Evolutionary conservation across 805 yeast genomes (phyloP).

Genomic region (Candida saitoana): DNA sequence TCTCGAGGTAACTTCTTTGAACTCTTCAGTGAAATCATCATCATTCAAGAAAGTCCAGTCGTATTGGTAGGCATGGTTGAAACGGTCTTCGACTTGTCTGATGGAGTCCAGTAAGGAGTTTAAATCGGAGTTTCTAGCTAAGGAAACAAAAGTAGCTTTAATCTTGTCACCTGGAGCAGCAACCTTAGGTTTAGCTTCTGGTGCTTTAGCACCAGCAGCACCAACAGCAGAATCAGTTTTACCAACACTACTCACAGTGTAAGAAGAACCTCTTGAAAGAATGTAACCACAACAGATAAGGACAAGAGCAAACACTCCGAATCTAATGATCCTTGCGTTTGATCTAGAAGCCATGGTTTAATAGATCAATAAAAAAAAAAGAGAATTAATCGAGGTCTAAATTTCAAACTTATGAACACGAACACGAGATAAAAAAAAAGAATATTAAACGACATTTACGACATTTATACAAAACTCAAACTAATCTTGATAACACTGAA

Average conservation of each 20-base stretch:
- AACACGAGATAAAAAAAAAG: background rate
- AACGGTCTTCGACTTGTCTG: conserved; percentile 79
- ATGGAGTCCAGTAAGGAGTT: conserved; percentile 58
- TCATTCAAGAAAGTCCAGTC: conserved; percentile 95
- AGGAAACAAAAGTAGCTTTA: conserved; percentile 75
- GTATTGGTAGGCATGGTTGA: conserved; percentile 72
- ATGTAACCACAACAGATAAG: conserved; percentile 34
- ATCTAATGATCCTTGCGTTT: conserved; percentile 35
- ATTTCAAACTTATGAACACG: background rate
- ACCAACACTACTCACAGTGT: conserved; percentile 3
- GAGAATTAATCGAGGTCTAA: background rate
- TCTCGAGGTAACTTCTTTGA: conserved; percentile 60
- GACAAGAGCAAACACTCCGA: conserved; percentile 34
- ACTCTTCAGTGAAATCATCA: conserved; percentile 75
- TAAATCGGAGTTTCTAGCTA: conserved; percentile 71
- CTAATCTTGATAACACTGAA: too few relatives aligned
- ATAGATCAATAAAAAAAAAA: background rate
- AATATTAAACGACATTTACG: too few relatives aligned
- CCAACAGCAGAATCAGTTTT: conserved; percentile 1
- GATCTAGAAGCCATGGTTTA: conserved; percentile 27
- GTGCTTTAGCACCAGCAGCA: conserved; percentile 2
- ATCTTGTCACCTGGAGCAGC: conserved; percentile 38
- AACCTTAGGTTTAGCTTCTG: background rate
- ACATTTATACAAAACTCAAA: too few relatives aligned
- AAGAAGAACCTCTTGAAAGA: conserved; percentile 32